Base-by-base conservation (phyloP, 805 yeast species). In the Monosporozyma solicola region DNA sequence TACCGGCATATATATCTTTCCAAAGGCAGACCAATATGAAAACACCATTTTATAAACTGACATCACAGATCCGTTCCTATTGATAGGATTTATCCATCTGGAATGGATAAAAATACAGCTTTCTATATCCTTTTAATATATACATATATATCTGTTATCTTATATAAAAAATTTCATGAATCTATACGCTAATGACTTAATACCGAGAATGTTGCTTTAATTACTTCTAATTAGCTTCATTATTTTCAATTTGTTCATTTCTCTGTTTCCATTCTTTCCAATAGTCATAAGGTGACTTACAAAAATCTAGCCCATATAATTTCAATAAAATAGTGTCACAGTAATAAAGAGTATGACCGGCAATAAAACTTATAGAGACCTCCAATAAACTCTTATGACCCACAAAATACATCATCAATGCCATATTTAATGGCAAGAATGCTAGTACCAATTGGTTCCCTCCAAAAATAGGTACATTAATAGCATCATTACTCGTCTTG, bases 261-360 rank as follows among this genome's bases (percentile, higher is more conserved):
- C 55, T 50, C 29, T 51, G 24, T n/a, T 50, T 29, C 52, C 51
- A 48, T 6, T 54, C 59, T n/a, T 52, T 15, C 64, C 63, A 62
- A 41, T 55, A 44, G 32, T 63, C 65, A 50, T 60, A 60, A 2
- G 68, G 68, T 10, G 65, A 54, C 53, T 64, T 61, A 29, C 62
- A 57, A 13, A 65, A 43, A 54, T 65, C 65, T 2, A 66, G 51
- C 3, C 58, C 62, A 49, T 67, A 67, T 20, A 66, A 51, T 48
- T 57, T 61, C 7, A 52, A 53, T 22, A 65, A 49, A 9, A 63
- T 54, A 33, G 61, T 65, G 44, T 65, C 70, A 49, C 61, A 15
- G 53, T 64, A 67, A 48, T 54, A 66, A 20, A 63, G 46, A 1
- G 60, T 24, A 51, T 67, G 71, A 2, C 64, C 69, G 29, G 71